Evolutionary conservation across 768 basidiomycete genomes (phyloP).

Genomic region (Termitomyces sp.): DNA sequence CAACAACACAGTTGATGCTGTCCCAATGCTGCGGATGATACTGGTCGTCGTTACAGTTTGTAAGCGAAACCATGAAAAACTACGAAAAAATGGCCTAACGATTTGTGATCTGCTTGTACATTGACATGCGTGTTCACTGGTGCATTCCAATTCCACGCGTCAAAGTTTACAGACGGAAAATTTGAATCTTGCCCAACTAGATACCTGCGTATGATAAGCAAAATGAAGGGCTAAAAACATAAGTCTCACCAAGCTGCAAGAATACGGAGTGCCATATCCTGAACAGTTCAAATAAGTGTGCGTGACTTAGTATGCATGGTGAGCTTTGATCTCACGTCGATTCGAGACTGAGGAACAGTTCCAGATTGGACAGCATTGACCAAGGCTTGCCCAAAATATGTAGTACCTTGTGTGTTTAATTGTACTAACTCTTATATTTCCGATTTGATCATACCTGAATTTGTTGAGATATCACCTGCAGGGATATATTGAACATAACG

Average conservation of each 20-base stretch:
- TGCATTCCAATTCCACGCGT: constrained; percentile 36
- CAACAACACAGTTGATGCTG: constrained; percentile 56
- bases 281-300: background rate
- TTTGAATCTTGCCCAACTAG: constrained; percentile 49
- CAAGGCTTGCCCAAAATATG: constrained; percentile 58
- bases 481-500: background rate
- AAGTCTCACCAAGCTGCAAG: constrained; percentile 33
- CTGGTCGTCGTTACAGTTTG: constrained; percentile 17
- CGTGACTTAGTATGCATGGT: background rate
- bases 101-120: constrained; percentile 53
- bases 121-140: constrained; percentile 41
- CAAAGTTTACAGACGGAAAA: constrained; percentile 44
- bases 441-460: constrained; percentile 32
- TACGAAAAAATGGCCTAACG: constrained; percentile 17
- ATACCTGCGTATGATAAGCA: constrained; percentile 20
- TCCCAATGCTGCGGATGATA: constrained; percentile 54
- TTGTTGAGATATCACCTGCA: constrained; percentile 36
- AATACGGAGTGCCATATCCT: constrained; percentile 42
- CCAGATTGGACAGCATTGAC: constrained; percentile 55
- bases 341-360: constrained; percentile 47
- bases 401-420: constrained; percentile 23
- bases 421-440: background rate
- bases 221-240: background rate
- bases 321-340: constrained; percentile 33
- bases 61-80: background rate